Conservation (phyloP, 805 yeast species). For the Metschnikowia koreensis region DNA sequence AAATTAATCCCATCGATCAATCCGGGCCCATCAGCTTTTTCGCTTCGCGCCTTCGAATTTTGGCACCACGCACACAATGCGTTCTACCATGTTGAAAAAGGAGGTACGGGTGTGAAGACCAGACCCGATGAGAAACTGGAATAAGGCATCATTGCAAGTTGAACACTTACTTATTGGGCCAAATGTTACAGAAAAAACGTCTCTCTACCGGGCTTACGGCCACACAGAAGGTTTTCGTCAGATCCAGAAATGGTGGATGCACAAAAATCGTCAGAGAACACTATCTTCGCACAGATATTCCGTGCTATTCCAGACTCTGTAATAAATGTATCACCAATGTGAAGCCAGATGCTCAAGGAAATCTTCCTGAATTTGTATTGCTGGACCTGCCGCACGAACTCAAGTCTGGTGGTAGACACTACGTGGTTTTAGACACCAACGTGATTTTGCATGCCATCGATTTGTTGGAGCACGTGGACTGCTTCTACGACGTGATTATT, state of each 20-base stretch:
- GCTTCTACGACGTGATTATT: conserved; percentile 86
- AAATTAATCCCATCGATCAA: background rate
- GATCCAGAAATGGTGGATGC: conserved; percentile 88
- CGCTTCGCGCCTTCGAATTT: too few relatives aligned
- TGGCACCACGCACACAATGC: background rate
- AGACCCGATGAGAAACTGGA: conserved; percentile 4
- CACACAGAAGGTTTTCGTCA: conserved; percentile 85
- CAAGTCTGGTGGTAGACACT: conserved; percentile 62
- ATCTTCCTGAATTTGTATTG: conserved; percentile 63
- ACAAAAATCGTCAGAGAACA: conserved; percentile 92
- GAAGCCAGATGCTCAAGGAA: conserved; percentile 65
- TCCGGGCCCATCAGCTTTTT: background rate
- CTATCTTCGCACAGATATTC: conserved; percentile 86
- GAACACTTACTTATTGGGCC: background rate
- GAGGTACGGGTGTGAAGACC: conserved; percentile 8
- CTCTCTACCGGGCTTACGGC: conserved; percentile 51
- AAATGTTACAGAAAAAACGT: conserved; percentile 30
- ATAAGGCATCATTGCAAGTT: background rate
- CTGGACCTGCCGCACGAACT: conserved; percentile 57
- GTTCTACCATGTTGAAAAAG: background rate
- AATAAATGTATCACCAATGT: conserved; percentile 52
- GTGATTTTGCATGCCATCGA: conserved; percentile 87
- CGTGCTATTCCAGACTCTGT: conserved; percentile 80
- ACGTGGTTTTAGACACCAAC: conserved; percentile 83
- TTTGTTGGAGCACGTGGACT: conserved; percentile 69